Evolutionary conservation across 768 basidiomycete species (phyloP), one percentile per base, ranked within the genome.

Genomic region (Suillus occidentalis): DNA sequence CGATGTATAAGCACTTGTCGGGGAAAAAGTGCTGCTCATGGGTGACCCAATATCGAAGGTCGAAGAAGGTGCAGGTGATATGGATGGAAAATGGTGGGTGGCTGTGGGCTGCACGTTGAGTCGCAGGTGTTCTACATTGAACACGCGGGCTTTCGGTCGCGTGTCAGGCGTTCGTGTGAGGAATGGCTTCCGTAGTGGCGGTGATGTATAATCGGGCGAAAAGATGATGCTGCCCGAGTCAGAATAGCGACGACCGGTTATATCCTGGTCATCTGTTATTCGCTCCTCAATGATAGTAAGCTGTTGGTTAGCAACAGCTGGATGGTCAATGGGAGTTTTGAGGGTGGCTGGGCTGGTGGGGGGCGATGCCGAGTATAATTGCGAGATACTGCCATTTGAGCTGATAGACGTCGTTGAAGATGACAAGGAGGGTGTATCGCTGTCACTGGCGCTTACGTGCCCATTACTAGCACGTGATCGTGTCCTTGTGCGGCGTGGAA

Each of bases 351-450:
- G 76, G 62, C 76, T 80, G 42, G 73, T 66, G 9, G 78, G 79
- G 8, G 74, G 81, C 66, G 67, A 69, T 65, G 64, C 40, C 65
- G 39, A 70, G 72, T 68, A 66, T 59, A 71, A 67, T 28, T 70
- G 73, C 3, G 78, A 80, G 25, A 63, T 64, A 60, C 73, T 73
- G 39, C 73, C 68, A 4, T 71, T 71, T 5, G 81, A 82, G 61
- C 79, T 80, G 63, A 69, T 72, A 2, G 81, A 82, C 9, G 71
- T 72, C 49, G 68, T 73, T 36, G 80, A 82, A 58, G 81, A 81
- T 37, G 78, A 75, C 59, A 85, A 75, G 12, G 84, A 83, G n/a
- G 83, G 83, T n/a, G 79, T 80, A 64, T 83, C 82, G 59, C 80
- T 81, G 64, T 80, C 80, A 62, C 78, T 76, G 22, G 71, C 62